Conservation (phyloP, 345 rosid genomes). For the Raphanus sativus region DNA sequence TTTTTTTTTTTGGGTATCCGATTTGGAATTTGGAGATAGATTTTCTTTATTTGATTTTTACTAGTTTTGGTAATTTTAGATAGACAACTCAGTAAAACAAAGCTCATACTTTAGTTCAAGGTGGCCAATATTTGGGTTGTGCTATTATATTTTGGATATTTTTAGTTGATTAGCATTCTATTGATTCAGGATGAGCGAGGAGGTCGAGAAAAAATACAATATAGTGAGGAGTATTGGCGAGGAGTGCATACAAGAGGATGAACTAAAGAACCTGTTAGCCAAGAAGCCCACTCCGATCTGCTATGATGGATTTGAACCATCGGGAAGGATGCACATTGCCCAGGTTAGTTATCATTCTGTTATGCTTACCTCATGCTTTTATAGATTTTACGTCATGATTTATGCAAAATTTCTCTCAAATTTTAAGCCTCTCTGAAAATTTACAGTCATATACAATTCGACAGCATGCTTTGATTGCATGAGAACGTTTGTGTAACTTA, state of each 20-base stretch:
- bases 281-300: constrained; percentile 80
- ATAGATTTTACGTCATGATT: not conserved
- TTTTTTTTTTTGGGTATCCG: not conserved
- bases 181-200: constrained; percentile 18
- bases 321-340: constrained; percentile 96
- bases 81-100: not conserved
- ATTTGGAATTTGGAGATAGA: not conserved
- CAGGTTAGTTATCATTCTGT: constrained; percentile 47
- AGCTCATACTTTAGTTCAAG: not conserved
- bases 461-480: not conserved
- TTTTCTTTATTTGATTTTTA: not conserved
- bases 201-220: constrained; percentile 1
- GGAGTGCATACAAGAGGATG: constrained; percentile 87
- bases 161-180: not conserved
- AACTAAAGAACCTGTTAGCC: constrained; percentile 68
- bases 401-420: not conserved
- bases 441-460: constrained; percentile 6
- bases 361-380: not conserved
- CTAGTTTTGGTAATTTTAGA: not conserved
- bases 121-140: not conserved
- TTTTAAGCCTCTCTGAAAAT: constrained; percentile 43
- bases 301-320: constrained; percentile 95
- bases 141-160: not conserved
- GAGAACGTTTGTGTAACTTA: not conserved
- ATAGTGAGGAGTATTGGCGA: constrained; percentile 37